Conservation (phyloP, 2,329 filamentous ascomycete genomes). For the Capronia epimyces region DNA sequence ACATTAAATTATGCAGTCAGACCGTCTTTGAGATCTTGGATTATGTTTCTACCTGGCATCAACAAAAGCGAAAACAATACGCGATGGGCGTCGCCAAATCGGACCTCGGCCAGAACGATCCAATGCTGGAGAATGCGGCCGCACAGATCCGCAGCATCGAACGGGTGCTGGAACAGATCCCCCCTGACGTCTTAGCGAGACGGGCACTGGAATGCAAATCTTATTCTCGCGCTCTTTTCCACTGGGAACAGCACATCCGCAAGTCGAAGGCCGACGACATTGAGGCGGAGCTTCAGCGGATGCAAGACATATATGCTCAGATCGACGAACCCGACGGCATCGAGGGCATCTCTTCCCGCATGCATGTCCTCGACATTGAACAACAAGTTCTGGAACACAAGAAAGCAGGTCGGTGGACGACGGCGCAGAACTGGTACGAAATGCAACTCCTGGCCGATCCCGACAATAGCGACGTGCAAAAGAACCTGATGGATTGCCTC, state of each 20-base stretch:
- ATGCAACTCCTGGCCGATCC: slow-evolving; percentile 77
- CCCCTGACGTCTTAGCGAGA: slow-evolving; percentile 67
- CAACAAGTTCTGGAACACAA: slow-evolving; percentile 90
- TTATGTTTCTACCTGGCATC: slow-evolving; percentile 85
- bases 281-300: slow-evolving; percentile 61
- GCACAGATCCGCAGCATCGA: slow-evolving; percentile 61
- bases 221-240: slow-evolving; percentile 84
- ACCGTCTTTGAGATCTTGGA: slow-evolving; percentile 86
- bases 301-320: slow-evolving; percentile 92
- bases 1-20: slow-evolving; percentile 82
- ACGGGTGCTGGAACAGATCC: slow-evolving; percentile 62
- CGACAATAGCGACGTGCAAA: slow-evolving; percentile 68
- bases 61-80: slow-evolving; percentile 60
- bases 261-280: slow-evolving; percentile 45
- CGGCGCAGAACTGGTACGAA: slow-evolving; percentile 97
- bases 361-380: slow-evolving; percentile 81
- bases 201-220: slow-evolving; percentile 91
- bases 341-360: slow-evolving; percentile 83
- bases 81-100: slow-evolving; percentile 8
- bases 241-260: slow-evolving; percentile 86
- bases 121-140: slow-evolving; percentile 19
- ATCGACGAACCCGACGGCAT: slow-evolving; percentile 97
- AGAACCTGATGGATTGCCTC: slow-evolving; percentile 78
- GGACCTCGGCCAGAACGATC: slow-evolving; percentile 23
- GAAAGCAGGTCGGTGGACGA: slow-evolving; percentile 88